Evolutionary conservation across 2,329 filamentous ascomycete species (phyloP).

Genomic region (Apiospora rasikravindrae): DNA sequence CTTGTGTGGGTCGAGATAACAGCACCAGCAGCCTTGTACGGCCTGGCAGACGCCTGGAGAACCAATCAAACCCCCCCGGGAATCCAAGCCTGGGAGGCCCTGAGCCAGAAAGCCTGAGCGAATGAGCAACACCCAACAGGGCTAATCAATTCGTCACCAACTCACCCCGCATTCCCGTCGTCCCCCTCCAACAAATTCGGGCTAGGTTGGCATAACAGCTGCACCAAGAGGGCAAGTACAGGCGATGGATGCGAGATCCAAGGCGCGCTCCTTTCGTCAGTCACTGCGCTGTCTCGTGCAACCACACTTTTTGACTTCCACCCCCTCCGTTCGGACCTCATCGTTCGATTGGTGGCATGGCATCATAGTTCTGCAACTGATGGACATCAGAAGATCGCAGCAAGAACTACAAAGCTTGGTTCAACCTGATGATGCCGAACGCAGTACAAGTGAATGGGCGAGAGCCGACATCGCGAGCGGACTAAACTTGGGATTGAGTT

Average conservation of each 20-base stretch:
- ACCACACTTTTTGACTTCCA: neutral
- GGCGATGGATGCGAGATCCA: constrained; percentile 1
- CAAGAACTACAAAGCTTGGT: neutral
- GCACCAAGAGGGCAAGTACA: constrained; percentile 9
- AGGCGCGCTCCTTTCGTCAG: neutral
- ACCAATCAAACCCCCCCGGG: neutral
- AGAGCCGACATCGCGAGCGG: constrained; percentile 2
- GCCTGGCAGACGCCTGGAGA: neutral
- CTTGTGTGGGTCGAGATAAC: constrained; percentile 1
- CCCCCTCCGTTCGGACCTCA: neutral
- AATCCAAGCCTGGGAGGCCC: neutral
- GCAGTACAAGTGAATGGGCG: neutral
- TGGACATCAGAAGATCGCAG: constrained; percentile 8
- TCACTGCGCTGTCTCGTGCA: neutral
- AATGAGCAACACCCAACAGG: neutral
- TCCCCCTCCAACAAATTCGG: neutral
- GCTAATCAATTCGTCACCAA: neutral
- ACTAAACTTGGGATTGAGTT: neutral
- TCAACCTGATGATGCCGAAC: neutral
- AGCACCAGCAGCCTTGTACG: neutral
- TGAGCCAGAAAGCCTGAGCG: neutral
- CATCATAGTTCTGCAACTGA: constrained; percentile 14
- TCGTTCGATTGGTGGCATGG: constrained; percentile 16
- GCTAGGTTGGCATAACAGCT: neutral
- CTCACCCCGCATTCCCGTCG: neutral